Evolutionary conservation across 2,329 filamentous ascomycete species (phyloP).

Genomic region (Clonostachys chloroleuca): DNA sequence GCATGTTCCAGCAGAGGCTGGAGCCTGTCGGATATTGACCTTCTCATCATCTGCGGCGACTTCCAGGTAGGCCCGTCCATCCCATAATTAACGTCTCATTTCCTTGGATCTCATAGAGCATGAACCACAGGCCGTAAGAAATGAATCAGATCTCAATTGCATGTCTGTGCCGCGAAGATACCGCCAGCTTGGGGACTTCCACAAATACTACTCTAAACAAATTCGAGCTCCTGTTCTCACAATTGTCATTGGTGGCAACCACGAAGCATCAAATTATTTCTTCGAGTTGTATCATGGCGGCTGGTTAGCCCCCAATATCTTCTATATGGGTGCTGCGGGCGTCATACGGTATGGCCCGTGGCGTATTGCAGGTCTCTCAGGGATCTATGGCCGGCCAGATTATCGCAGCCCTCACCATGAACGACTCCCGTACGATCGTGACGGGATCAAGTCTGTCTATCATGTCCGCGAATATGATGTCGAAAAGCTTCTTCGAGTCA

Average conservation of each 20-base stretch:
- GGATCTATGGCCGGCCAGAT: conserved; percentile 91
- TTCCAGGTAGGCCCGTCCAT: conserved; percentile 62
- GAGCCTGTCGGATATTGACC: conserved; percentile 64
- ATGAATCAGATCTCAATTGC: conserved; percentile 79
- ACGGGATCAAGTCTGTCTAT: conserved; percentile 79
- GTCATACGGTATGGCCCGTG: conserved; percentile 79
- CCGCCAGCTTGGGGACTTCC: conserved; percentile 84
- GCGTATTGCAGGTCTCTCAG: conserved; percentile 84
- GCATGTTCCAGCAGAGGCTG: conserved; percentile 69
- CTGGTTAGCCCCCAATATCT: conserved; percentile 96
- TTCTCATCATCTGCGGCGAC: conserved; percentile 93
- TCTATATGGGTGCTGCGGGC: conserved; percentile 92
- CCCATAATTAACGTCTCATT: background rate
- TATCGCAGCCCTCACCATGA: conserved; percentile 83
- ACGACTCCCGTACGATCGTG: conserved; percentile 74
- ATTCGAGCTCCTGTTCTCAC: conserved; percentile 81
- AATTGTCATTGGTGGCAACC: conserved; percentile 90
- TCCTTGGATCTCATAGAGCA: background rate
- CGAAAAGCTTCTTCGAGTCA: conserved; percentile 80
- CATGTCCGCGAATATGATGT: conserved; percentile 87
- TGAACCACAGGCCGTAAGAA: conserved; percentile 67
- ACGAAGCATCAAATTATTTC: conserved; percentile 86
- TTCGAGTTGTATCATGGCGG: conserved; percentile 95
- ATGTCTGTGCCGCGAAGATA: conserved; percentile 91
- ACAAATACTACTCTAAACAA: conserved; percentile 83